Percentiles rank a stretch among this genome's conserved stretches.
Conservation (phyloP, 345 rosid species). For the Carallia brachiata region DNA sequence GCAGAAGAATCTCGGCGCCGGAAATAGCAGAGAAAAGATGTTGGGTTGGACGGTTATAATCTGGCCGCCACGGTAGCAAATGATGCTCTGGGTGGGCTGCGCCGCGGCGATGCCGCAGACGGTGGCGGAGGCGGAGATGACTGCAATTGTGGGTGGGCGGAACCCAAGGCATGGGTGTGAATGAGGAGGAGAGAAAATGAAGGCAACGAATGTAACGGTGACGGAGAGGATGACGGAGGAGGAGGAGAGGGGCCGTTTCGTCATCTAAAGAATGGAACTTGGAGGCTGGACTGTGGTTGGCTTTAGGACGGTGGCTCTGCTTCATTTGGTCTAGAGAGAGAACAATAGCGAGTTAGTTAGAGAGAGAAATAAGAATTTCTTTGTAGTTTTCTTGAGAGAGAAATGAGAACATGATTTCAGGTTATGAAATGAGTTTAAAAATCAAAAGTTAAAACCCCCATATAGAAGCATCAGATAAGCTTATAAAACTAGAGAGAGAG, state of each 20-base stretch:
- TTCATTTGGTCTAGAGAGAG: slow-evolving; percentile 42
- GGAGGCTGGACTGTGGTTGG: slow-evolving; percentile 24
- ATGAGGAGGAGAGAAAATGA: slow-evolving; percentile 2
- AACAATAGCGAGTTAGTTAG: neutral
- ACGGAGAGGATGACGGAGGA: neutral
- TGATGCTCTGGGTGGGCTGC: slow-evolving; percentile 36
- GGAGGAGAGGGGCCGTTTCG: slow-evolving; percentile 28
- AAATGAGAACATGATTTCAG: neutral
- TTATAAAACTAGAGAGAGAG: too few relatives aligned
- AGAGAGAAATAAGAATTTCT: slow-evolving; percentile 12
- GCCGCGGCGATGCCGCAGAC: slow-evolving; percentile 63
- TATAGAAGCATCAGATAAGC: neutral
- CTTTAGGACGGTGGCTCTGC: slow-evolving; percentile 19
- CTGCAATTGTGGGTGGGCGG: slow-evolving; percentile 73
- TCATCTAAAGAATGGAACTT: slow-evolving; percentile 44
- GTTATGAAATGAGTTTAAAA: too few relatives aligned
- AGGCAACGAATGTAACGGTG: slow-evolving; percentile 17
- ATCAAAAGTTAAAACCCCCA: neutral
- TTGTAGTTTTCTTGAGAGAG: neutral
- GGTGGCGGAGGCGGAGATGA: slow-evolving; percentile 47
- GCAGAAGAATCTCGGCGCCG: slow-evolving; percentile 58
- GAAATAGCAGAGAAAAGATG: slow-evolving; percentile 57
- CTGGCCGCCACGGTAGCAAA: slow-evolving; percentile 40
- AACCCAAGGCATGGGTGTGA: slow-evolving; percentile 51
- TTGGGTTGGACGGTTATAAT: slow-evolving; percentile 40